These are phyloP conservation scores for Fraxinus anomala DNA, from an alignment of 257 asterid species.

Conservation along the genomic window DNA sequence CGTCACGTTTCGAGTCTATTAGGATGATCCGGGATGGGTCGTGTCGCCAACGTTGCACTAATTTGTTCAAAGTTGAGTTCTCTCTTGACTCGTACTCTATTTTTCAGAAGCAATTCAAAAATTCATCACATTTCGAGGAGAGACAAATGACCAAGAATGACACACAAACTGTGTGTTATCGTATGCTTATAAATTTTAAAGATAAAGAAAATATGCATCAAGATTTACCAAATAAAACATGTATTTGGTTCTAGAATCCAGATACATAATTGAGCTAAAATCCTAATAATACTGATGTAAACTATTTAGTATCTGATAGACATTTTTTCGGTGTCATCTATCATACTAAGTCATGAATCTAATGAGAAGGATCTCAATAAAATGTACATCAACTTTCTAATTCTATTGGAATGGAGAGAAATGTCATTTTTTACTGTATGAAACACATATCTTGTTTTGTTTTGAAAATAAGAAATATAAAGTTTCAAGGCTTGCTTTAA, in stretches of 20 bases:
- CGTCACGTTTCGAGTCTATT: too few relatives aligned
- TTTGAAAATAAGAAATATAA: neutral
- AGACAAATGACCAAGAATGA: neutral
- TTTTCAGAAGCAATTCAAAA: slow-evolving; percentile 24
- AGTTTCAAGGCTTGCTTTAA: too few relatives aligned
- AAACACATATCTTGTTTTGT: too few relatives aligned
- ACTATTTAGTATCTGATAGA: neutral
- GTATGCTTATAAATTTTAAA: slow-evolving; percentile 95
- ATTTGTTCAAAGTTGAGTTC: slow-evolving; percentile 65
- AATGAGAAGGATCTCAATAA: neutral
- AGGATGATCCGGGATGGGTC: too few relatives aligned
- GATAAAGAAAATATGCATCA: slow-evolving; percentile 83
- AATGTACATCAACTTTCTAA: neutral
- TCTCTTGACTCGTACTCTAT: slow-evolving; percentile 90
- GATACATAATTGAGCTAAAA: slow-evolving; percentile 10
- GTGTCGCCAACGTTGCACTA: slow-evolving; percentile 99
- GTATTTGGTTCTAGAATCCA: neutral
- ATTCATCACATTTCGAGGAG: slow-evolving; percentile 17
- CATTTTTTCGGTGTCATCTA: slow-evolving; percentile 10
- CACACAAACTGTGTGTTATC: too few relatives aligned
- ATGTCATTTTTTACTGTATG: neutral
- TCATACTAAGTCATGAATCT: neutral
- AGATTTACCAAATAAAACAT: slow-evolving; percentile 56
- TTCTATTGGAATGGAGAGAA: neutral
- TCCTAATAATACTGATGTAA: neutral